These are phyloP conservation scores for Yamadazyma sp. DNA, from an alignment of 805 yeast genomes.

Conservation along the genomic window DNA sequence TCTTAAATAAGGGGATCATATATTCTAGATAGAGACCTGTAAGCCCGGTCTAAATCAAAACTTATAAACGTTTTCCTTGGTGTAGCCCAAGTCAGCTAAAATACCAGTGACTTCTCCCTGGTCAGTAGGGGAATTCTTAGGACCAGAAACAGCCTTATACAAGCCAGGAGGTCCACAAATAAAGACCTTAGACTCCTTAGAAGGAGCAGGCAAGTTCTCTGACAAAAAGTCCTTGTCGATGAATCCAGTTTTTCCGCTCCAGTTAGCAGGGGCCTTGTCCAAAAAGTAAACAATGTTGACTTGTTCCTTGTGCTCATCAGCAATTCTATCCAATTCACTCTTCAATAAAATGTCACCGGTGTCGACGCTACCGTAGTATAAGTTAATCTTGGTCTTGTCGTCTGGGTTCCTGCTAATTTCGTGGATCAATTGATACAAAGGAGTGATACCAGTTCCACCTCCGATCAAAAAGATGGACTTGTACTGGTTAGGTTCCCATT, in stretches of 20 bases:
- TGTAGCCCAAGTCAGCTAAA: slow-evolving; percentile 83
- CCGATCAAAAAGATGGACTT: slow-evolving; percentile 80
- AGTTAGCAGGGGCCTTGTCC: slow-evolving; percentile 54
- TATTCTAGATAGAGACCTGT: no score
- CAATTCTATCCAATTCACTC: slow-evolving; percentile 70
- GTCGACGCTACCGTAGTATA: slow-evolving; percentile 78
- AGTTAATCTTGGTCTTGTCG: slow-evolving; percentile 85
- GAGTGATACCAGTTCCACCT: slow-evolving; percentile 97
- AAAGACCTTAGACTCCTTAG: slow-evolving; percentile 59
- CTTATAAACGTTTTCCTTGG: slow-evolving; percentile 85
- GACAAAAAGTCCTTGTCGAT: slow-evolving; percentile 73
- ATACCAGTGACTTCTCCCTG: slow-evolving; percentile 95
- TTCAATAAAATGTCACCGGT: slow-evolving; percentile 79
- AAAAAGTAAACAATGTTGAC: slow-evolving; percentile 77
- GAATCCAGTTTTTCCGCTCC: slow-evolving; percentile 68
- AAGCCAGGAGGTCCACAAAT: slow-evolving; percentile 96
- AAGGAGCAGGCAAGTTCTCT: slow-evolving; percentile 61
- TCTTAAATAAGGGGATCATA: not conserved
- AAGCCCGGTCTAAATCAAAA: slow-evolving; percentile 60
- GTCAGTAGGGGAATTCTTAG: slow-evolving; percentile 79
- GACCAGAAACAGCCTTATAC: slow-evolving; percentile 84
- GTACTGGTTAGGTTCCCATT: slow-evolving; percentile 84
- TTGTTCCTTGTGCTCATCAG: slow-evolving; percentile 70
- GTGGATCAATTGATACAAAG: slow-evolving; percentile 83
- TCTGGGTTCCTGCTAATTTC: slow-evolving; percentile 74